Percentiles rank a stretch among this genome's conserved stretches.
phyloP scores from a whole-genome alignment of 352 stramenopile genomes.

The Pythium oligandrum region DNA sequence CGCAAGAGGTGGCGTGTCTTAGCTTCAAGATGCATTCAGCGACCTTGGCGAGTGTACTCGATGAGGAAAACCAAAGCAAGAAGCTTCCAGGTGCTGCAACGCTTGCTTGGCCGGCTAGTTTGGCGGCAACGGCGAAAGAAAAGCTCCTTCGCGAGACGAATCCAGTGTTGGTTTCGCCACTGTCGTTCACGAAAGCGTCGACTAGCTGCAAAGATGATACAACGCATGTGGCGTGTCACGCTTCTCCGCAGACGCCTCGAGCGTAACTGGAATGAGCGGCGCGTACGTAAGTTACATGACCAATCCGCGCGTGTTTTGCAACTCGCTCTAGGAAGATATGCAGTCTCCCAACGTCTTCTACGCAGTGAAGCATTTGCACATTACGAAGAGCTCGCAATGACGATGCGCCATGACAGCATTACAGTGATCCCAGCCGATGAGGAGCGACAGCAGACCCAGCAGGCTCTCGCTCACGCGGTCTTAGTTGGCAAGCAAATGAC shows the following conservation, averaged over 20 bases:
- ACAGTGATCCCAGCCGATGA: no score
- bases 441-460: conserved; percentile 1
- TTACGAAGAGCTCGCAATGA: conserved; percentile 2
- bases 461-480: background rate
- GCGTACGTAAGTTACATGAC: conserved; percentile 23
- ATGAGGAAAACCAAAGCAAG: background rate
- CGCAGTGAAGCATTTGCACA: conserved; percentile 18
- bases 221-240: conserved; percentile 40
- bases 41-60: conserved; percentile 17
- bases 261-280: conserved; percentile 6
- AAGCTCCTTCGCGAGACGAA: background rate
- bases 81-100: conserved; percentile 12
- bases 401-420: background rate
- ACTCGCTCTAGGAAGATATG: conserved; percentile 21
- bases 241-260: conserved; percentile 1
- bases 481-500: conserved; percentile 22
- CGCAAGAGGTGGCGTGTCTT: conserved; percentile 12
- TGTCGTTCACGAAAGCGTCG: conserved; percentile 3
- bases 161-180: conserved; percentile 32
- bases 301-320: conserved; percentile 43
- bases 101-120: conserved; percentile 17
- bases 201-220: conserved; percentile 21
- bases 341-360: conserved; percentile 28
- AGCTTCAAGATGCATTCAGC: conserved; percentile 35
- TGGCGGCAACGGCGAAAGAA: conserved; percentile 5